A percentile compares a stretch with the other conserved stretches of the same genome.
phyloP scores from a whole-genome alignment of 371 early-diverging fungal species.

The Paraphysoderma sedebokerense region DNA sequence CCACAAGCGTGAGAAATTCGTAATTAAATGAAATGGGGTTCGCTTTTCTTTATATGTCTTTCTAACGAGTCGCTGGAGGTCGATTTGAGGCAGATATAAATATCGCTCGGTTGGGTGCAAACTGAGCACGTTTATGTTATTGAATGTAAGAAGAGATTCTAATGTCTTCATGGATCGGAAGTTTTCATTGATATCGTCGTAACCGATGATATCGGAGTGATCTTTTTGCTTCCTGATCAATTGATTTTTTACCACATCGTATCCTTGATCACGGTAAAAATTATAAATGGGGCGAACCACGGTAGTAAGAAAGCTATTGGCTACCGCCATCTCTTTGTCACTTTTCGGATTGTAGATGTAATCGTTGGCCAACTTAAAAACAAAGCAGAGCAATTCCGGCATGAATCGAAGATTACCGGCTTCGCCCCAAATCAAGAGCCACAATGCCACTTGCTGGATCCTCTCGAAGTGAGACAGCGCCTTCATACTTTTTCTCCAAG shows the following conservation, averaged over 20 bases:
- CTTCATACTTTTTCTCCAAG: too few relatives aligned
- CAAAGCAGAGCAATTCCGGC: constrained; percentile 64
- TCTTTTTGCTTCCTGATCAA: constrained; percentile 40
- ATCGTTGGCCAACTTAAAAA: constrained; percentile 59
- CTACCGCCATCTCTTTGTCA: constrained; percentile 6
- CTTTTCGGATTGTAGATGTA: constrained; percentile 14
- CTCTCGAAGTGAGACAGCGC: too few relatives aligned
- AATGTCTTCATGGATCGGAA: constrained; percentile 65
- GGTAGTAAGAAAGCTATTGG: constrained; percentile 29
- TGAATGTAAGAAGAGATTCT: constrained; percentile 32
- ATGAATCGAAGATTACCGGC: constrained; percentile 59
- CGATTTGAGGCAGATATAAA: constrained; percentile 35
- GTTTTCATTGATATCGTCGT: constrained; percentile 78
- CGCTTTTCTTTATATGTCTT: constrained; percentile 81
- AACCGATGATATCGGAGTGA: constrained; percentile 60
- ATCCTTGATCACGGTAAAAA: constrained; percentile 59
- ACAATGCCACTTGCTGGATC: constrained; percentile 60
- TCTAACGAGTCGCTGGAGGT: constrained; percentile 48
- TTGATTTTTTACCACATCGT: constrained; percentile 18
- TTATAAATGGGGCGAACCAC: constrained; percentile 59
- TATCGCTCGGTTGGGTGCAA: constrained; percentile 47
- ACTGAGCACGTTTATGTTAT: constrained; percentile 34
- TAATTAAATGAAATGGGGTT: constrained; percentile 63
- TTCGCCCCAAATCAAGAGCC: constrained; percentile 76
- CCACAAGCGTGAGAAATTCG: constrained; percentile 78